phyloP scores from a whole-genome alignment of 2,329 filamentous ascomycete genomes.

The Talaromyces rugulosus region DNA sequence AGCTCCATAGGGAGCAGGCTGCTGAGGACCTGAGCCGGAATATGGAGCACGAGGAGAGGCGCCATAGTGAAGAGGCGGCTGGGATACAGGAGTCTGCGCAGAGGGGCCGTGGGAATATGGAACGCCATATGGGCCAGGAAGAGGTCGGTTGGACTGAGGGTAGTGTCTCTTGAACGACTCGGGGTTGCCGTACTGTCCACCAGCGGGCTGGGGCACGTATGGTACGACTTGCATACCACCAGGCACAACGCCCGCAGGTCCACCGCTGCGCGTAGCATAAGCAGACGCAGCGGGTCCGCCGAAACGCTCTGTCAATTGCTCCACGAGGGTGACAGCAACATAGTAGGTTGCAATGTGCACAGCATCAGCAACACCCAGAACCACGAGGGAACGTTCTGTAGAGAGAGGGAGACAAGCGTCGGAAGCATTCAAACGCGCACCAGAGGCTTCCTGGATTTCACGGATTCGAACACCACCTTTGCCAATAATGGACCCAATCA shows the following conservation, averaged over 20 bases:
- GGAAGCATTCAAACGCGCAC: conserved; percentile 91
- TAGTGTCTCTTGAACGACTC: conserved; percentile 77
- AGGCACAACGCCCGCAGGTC: conserved; percentile 86
- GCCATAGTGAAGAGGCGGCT: conserved; percentile 74
- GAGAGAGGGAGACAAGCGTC: conserved; percentile 92
- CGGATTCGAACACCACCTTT: conserved; percentile 94
- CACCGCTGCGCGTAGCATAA: conserved; percentile 91
- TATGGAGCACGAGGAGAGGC: conserved; percentile 71
- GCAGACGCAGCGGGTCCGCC: conserved; percentile 95
- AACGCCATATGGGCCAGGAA: conserved; percentile 66
- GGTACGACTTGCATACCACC: conserved; percentile 99
- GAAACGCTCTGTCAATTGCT: conserved; percentile 95
- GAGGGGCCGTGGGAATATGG: conserved; percentile 69
- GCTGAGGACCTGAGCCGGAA: conserved; percentile 72
- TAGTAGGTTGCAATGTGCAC: conserved; percentile 99
- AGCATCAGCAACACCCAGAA: conserved; percentile 95
- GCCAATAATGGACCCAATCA: conserved; percentile 98
- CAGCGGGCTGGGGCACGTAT: conserved; percentile 88
- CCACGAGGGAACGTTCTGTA: conserved; percentile 94
- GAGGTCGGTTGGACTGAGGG: conserved; percentile 68
- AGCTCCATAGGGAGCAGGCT: conserved; percentile 64
- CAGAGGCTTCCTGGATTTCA: conserved; percentile 97
- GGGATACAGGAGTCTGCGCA: conserved; percentile 50
- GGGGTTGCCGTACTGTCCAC: conserved; percentile 85
- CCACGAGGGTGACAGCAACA: conserved; percentile 93